Base-by-base conservation (phyloP, 495 filamentous ascomycete species). In the Neurospora sp. region DNA sequence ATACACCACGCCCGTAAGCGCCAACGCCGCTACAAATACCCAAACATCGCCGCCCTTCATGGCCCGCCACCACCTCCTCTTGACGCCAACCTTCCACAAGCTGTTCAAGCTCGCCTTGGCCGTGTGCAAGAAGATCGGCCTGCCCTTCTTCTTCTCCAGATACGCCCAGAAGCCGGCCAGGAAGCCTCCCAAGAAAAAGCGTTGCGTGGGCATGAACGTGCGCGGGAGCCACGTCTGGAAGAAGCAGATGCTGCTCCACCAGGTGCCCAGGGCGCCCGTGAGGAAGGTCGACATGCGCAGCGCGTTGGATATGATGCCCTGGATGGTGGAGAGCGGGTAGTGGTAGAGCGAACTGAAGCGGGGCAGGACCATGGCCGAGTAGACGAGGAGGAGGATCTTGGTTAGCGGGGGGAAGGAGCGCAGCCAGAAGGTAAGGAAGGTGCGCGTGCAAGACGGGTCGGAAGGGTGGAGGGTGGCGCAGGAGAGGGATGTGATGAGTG, bases 391-490 rank as follows among this genome's bases (percentile, higher is more conserved):
- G 79, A 97, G 88, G 82, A 95, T 88, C 27, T 91, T 90, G 0
- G 91, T 88, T n/a, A 96, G 81, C 8, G 83, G 82, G 0, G 95
- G 94, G 79, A 96, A 94, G 42, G 92, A 90, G 44, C 87, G 89
- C 44, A 97, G 86, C 84, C 92, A 91, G 79, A 94, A 93, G 70
- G 91, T 90, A 45, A 97, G 78, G 83, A 94, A 95, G 3, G 93
- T 95, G 20, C 91, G 91, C 37, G 89, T 85, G 83, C 96, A 99
- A 73, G 90, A 94, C 4, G 96, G 94, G 74, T 94, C 91, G 27
- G 86, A 82, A 0, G 96, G 95, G 80, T 99, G 96, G n/a, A 98
- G 88, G 22, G 95, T 85, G 3, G 96, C 96, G 82, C 96, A 99
- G 70, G 93, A 93, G 40, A 98, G 88, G 61, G 86, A 89, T 3